These are phyloP conservation scores for Halophytophthora polymorphica DNA, from an alignment of 352 stramenopile species.

Conservation along the genomic window DNA sequence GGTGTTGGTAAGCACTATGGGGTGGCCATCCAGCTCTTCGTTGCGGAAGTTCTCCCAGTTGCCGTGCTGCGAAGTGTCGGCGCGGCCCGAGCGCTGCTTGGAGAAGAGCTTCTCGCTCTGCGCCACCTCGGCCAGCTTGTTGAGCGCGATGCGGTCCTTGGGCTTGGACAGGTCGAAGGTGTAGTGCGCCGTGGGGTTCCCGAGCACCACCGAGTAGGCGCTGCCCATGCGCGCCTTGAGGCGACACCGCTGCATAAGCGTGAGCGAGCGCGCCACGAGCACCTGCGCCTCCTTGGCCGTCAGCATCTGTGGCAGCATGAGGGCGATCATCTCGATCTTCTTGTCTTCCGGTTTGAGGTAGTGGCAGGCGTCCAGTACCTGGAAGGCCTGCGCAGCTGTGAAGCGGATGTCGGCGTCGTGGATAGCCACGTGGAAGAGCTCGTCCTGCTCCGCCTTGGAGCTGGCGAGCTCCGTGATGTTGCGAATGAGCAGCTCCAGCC, in stretches of 20 bases:
- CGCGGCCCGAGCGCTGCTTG: slow-evolving; percentile 39
- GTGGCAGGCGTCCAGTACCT: slow-evolving; percentile 77
- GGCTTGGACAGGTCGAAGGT: slow-evolving; percentile 69
- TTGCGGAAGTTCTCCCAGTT: slow-evolving; percentile 93
- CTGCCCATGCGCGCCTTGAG: slow-evolving; percentile 82
- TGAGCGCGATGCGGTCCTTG: slow-evolving; percentile 70
- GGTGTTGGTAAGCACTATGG: slow-evolving; percentile 61
- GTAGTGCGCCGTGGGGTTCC: slow-evolving; percentile 84
- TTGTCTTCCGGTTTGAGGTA: slow-evolving; percentile 49
- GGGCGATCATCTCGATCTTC: slow-evolving; percentile 65
- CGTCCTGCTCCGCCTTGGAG: slow-evolving; percentile 65
- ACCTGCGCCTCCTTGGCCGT: slow-evolving; percentile 73
- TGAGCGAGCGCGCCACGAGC: slow-evolving; percentile 61
- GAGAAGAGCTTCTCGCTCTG: slow-evolving; percentile 83
- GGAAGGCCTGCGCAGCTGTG: slow-evolving; percentile 70
- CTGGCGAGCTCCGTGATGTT: slow-evolving; percentile 56
- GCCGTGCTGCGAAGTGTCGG: slow-evolving; percentile 85
- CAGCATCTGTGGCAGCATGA: slow-evolving; percentile 83
- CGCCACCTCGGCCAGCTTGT: slow-evolving; percentile 81
- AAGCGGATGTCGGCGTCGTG: slow-evolving; percentile 81
- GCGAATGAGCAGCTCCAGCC: slow-evolving; percentile 68
- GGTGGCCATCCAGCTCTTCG: slow-evolving; percentile 75
- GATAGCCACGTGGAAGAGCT: slow-evolving; percentile 73
- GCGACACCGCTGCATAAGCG: slow-evolving; percentile 62
- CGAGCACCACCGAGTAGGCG: slow-evolving; percentile 79